Evolutionary conservation across 257 asterid genomes (phyloP), one percentile per base, ranked within the genome.

Genomic region (Solanum lycopersicoides): DNA sequence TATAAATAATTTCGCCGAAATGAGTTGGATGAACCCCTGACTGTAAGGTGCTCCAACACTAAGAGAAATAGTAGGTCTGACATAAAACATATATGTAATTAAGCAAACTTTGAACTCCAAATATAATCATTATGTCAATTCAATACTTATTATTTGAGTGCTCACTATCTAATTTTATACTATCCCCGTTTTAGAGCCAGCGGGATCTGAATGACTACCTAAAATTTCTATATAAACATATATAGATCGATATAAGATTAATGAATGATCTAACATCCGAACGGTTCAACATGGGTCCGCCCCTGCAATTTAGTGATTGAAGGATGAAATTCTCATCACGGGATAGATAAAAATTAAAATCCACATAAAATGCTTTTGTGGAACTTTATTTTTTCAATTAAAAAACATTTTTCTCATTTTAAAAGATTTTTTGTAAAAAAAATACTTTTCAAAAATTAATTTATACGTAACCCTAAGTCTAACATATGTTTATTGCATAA

Each of bases 191-290:
- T 1, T 28, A 1, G 30, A 28, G 30, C 30, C 30, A 28, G 30
- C 30, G 30, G 30, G 30, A 28, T 28, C 30, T 28, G 30, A 28
- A 28, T 28, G 30, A 28, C 30, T 28, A 7, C n/a, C 63, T 7
- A 56, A 56, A 56, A 18, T 7, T 18, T 56, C 1, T 9, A 6
- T 56, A 56, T 18, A 56, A 3, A 56, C n/a, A 7, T 56, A 39
- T 2, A 56, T 53, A 53, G 6, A 0, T 53, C 0, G n/a, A 18
- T 53, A 53, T 23, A 53, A 53, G 4, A 53, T 53, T 53, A 2
- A 53, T 53, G 0, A 10, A 10, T 18, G 0, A 7, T 53, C n/a
- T 0, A 53, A 11, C 63, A 53, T 0, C 4, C 0, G 63, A 4
- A 56, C 4, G 10, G 0, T 10, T 56, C 10, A 56, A 56, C 2